These are phyloP conservation scores for Carpinus viminea DNA, from an alignment of 306 rosid species.

Conservation along the genomic window DNA sequence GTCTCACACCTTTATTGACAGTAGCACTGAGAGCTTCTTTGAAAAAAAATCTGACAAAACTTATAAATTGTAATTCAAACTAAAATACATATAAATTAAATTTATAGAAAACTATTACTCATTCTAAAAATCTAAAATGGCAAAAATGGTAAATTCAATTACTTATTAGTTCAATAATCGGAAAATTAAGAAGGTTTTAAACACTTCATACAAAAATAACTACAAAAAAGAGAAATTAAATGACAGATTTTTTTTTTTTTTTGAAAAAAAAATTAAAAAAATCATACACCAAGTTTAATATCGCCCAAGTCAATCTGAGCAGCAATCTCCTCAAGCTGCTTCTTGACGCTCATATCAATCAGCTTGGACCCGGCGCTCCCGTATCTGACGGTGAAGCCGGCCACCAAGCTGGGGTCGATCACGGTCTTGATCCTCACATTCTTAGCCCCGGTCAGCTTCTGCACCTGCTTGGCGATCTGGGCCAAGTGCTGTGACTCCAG, in stretches of 20 bases:
- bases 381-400: conserved; percentile 83
- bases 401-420: conserved; percentile 72
- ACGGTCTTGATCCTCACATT: conserved; percentile 78
- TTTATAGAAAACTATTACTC: too few relatives aligned
- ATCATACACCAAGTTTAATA: conserved; percentile 47
- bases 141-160: background rate
- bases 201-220: conserved; percentile 6
- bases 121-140: too few relatives aligned
- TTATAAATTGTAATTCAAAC: too few relatives aligned
- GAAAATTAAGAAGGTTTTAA: conserved; percentile 18
- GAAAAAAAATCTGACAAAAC: too few relatives aligned
- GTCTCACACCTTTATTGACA: too few relatives aligned
- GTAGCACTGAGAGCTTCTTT: too few relatives aligned
- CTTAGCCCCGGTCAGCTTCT: conserved; percentile 81
- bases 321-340: conserved; percentile 87
- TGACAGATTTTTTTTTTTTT: background rate
- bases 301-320: conserved; percentile 80
- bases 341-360: conserved; percentile 92
- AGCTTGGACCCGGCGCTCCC: conserved; percentile 76
- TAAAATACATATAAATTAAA: too few relatives aligned
- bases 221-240: background rate
- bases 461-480: conserved; percentile 95
- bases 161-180: background rate
- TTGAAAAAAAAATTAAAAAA: too few relatives aligned
- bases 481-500: conserved; percentile 86